phyloP scores from a whole-genome alignment of 768 basidiomycete genomes.

The Mycena metata region DNA sequence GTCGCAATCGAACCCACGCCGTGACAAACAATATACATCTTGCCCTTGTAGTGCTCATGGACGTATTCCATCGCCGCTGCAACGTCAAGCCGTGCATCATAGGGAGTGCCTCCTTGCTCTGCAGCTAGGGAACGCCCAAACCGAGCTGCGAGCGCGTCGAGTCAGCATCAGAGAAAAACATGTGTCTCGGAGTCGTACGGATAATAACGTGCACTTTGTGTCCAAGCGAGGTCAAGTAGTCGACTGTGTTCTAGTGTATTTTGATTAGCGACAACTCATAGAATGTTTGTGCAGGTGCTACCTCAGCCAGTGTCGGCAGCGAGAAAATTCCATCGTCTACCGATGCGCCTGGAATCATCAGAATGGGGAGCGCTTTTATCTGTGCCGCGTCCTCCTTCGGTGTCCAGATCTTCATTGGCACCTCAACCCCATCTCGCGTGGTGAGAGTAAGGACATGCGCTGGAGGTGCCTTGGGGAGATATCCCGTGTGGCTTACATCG shows the following conservation, averaged over 20 bases:
- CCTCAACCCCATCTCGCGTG: constrained; percentile 34
- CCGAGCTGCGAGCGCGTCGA: not conserved
- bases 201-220: constrained; percentile 28
- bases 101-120: constrained; percentile 30
- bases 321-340: constrained; percentile 41
- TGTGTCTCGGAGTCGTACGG: not conserved
- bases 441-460: constrained; percentile 17
- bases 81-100: constrained; percentile 36
- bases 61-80: constrained; percentile 35
- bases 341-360: constrained; percentile 40
- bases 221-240: constrained; percentile 35
- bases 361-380: constrained; percentile 20
- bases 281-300: no score
- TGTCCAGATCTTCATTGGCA: constrained; percentile 30
- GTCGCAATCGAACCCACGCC: constrained; percentile 31
- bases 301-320: constrained; percentile 22
- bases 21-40: constrained; percentile 34
- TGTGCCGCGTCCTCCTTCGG: constrained; percentile 11
- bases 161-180: no score
- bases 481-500: constrained; percentile 24
- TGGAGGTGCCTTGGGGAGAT: constrained; percentile 22
- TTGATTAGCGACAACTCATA: no score
- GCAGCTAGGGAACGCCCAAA: constrained; percentile 28
- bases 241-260: constrained; percentile 35
- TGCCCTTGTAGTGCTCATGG: constrained; percentile 11